Conservation (phyloP, 1,284 basidiomycete species). For the Ustilago hordei region DNA sequence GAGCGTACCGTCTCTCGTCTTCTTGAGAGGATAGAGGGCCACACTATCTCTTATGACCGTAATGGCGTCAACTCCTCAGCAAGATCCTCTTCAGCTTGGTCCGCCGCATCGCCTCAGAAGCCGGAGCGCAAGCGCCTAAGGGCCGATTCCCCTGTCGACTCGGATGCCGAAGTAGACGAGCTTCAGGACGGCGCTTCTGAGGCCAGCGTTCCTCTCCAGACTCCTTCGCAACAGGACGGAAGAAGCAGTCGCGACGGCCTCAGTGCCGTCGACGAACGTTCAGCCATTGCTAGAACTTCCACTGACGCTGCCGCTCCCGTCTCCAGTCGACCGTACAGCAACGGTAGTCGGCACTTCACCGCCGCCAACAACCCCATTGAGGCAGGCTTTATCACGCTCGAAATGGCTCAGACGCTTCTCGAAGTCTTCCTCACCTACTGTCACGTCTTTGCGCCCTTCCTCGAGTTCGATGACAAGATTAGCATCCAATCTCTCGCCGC, state of each 20-base stretch:
- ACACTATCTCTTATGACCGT: slow-evolving; percentile 8
- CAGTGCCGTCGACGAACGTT: slow-evolving; percentile 14
- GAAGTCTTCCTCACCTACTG: slow-evolving; percentile 43
- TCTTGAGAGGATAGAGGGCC: slow-evolving; percentile 27
- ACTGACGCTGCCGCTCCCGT: neutral
- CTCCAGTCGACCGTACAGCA: neutral
- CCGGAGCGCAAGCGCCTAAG: slow-evolving; percentile 35
- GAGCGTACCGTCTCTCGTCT: slow-evolving; percentile 41
- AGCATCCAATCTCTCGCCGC: slow-evolving; percentile 16
- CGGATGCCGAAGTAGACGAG: slow-evolving; percentile 48
- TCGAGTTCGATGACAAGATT: slow-evolving; percentile 29
- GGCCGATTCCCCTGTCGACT: slow-evolving; percentile 33
- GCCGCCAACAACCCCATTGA: slow-evolving; percentile 19
- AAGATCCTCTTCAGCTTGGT: slow-evolving; percentile 23
- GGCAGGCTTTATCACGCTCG: slow-evolving; percentile 36
- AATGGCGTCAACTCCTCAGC: neutral
- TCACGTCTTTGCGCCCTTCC: slow-evolving; percentile 46
- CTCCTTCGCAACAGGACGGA: slow-evolving; percentile 20
- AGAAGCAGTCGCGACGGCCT: slow-evolving; percentile 12
- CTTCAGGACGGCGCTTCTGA: slow-evolving; percentile 46
- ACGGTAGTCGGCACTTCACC: slow-evolving; percentile 1
- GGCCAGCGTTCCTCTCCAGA: slow-evolving; percentile 33
- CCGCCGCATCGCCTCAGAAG: slow-evolving; percentile 26
- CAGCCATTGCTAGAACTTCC: neutral
- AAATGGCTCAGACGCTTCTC: slow-evolving; percentile 37